phyloP scores from a whole-genome alignment of 306 rosid genomes.

The Dryas alaskensis region DNA sequence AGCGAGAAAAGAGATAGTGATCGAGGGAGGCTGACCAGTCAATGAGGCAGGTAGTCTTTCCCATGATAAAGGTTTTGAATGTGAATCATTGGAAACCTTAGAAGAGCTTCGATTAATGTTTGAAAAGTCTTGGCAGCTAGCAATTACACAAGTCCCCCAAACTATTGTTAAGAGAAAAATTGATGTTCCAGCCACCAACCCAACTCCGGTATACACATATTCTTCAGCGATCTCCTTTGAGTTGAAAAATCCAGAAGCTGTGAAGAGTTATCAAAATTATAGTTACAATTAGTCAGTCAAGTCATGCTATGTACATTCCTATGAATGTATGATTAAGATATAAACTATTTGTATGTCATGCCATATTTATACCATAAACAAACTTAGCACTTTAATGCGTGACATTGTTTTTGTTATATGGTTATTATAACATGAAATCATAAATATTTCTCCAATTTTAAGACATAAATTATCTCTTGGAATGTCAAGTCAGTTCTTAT shows the following conservation, averaged over 20 bases:
- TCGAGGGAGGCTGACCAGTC: slow-evolving; percentile 8
- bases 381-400: no score
- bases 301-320: no score
- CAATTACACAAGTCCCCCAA: slow-evolving; percentile 21
- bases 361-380: no score
- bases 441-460: no score
- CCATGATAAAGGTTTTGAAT: slow-evolving; percentile 3
- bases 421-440: no score
- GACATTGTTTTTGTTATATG: no score
- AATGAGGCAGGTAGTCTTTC: neutral
- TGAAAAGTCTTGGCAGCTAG: slow-evolving; percentile 10
- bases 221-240: slow-evolving; percentile 17
- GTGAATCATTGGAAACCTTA: neutral
- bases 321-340: no score
- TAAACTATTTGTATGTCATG: no score
- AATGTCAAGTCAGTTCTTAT: no score
- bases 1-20: no score
- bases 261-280: neutral
- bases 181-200: slow-evolving; percentile 22
- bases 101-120: neutral
- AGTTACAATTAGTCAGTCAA: neutral
- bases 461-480: no score
- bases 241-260: slow-evolving; percentile 21
- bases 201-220: slow-evolving; percentile 19
- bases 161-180: slow-evolving; percentile 11